A percentile compares a stretch with the other conserved stretches of the same genome.
These are phyloP conservation scores for Aspergillus brunneoviolaceus DNA, from an alignment of 2,329 filamentous ascomycete species.

Conservation along the genomic window DNA sequence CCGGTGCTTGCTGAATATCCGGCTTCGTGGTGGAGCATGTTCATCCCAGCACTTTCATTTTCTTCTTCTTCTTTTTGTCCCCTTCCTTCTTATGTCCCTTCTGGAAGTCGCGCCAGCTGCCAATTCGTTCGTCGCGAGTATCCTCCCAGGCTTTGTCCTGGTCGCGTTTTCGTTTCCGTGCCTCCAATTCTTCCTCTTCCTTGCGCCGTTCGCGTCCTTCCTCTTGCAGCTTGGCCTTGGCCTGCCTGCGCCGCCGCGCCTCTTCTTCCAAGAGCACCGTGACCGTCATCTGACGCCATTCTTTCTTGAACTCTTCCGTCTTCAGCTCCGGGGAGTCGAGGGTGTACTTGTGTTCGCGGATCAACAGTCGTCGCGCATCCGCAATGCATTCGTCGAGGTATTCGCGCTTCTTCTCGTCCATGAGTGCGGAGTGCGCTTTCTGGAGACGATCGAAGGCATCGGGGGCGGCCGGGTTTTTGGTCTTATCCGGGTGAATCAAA, in stretches of 20 bases:
- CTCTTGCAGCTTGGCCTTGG: slow-evolving; percentile 94
- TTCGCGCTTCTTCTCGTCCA: slow-evolving; percentile 89
- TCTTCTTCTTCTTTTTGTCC: slow-evolving; percentile 60
- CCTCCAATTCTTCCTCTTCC: slow-evolving; percentile 80
- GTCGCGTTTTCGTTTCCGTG: slow-evolving; percentile 80
- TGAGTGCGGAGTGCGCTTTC: slow-evolving; percentile 85
- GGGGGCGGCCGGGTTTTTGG: slow-evolving; percentile 81
- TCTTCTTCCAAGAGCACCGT: slow-evolving; percentile 92
- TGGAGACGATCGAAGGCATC: slow-evolving; percentile 96
- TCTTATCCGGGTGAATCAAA: slow-evolving; percentile 98
- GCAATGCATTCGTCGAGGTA: slow-evolving; percentile 92
- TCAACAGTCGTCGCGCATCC: slow-evolving; percentile 90
- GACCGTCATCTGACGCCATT: slow-evolving; percentile 88
- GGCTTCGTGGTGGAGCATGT: too few relatives aligned
- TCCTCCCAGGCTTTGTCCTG: slow-evolving; percentile 95
- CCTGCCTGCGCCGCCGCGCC: slow-evolving; percentile 74
- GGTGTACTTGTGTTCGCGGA: slow-evolving; percentile 91
- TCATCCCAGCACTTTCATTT: slow-evolving; percentile 51
- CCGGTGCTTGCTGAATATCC: too few relatives aligned
- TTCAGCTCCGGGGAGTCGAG: slow-evolving; percentile 80
- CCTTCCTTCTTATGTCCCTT: slow-evolving; percentile 62
- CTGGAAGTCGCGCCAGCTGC: slow-evolving; percentile 89
- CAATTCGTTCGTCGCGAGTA: slow-evolving; percentile 85
- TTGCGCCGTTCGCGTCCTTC: slow-evolving; percentile 86
- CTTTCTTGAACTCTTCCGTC: slow-evolving; percentile 75